Evolutionary conservation across 257 asterid species (phyloP), one percentile per base, ranked within the genome.

Genomic region (Lycium barbarum): DNA sequence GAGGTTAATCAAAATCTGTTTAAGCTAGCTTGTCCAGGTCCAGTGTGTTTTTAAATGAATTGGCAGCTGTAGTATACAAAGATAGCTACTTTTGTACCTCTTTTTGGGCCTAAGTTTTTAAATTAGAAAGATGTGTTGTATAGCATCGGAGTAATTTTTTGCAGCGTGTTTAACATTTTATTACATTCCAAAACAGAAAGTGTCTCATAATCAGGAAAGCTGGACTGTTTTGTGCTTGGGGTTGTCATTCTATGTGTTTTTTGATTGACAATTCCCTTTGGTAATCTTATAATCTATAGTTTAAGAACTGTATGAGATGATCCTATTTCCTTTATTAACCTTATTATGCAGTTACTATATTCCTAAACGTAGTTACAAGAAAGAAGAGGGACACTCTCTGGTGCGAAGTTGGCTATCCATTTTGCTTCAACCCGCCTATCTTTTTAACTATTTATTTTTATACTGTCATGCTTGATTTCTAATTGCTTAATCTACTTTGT

Each of bases 361-460:
- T 51, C 82, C 63, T 22, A 26, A 26, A 14, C 15, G 12, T 73
- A 45, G 61, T 33, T 15, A 26, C 49, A 76, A 53, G 65, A 76
- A 7, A 76, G 13, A 49, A 14, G 22, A 14, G 45, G 63, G 65
- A 7, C 82, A 76, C 47, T 7, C 22, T 76, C 63, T 51, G 82
- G 15, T 51, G 63, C n/a, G 13, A 76, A 81, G 22, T 17, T 20
- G 76, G 43, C 20, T 62, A 61, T 81, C 59, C 84, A 43, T 81
- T 81, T 81, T 81, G 45, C 73, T 81, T 81, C 76, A 62, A 81
- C 3, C 45, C 40, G n/a, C 14, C 9, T 20, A 38, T 81, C 72
- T 20, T 81, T 18, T 61, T 61, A 7, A 61, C 73, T 61, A 14
- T 49, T 62, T 81, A 58, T 51, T 51, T 76, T 76, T 26, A 76